phyloP scores from a whole-genome alignment of 768 basidiomycete species.

The Macrocybe gigantea region DNA sequence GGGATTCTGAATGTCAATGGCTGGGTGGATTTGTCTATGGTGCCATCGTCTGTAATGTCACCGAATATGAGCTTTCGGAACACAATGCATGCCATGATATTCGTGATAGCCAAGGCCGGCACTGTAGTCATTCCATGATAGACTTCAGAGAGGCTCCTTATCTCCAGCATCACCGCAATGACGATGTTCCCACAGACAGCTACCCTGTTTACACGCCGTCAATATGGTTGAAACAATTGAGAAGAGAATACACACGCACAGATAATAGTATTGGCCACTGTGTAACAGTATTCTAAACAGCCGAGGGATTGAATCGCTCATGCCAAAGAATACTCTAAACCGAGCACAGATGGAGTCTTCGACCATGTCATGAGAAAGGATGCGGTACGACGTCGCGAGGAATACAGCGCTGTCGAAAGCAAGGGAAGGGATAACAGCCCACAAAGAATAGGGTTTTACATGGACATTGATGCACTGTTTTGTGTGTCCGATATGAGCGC shows the following conservation, averaged over 20 bases:
- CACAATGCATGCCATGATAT: slow-evolving; percentile 9
- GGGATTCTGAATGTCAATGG: too few species aligned
- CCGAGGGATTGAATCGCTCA: slow-evolving; percentile 18
- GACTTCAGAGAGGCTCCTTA: background rate
- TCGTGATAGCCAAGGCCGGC: slow-evolving; percentile 1
- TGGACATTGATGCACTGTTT: slow-evolving; percentile 16
- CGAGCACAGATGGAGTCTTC: slow-evolving; percentile 3
- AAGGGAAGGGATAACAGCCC: slow-evolving; percentile 13
- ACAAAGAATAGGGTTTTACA: slow-evolving; percentile 9
- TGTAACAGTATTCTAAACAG: slow-evolving; percentile 18
- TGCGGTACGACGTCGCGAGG: slow-evolving; percentile 21
- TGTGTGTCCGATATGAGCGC: slow-evolving; percentile 14
- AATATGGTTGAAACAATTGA: background rate
- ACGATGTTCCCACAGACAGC: slow-evolving; percentile 8
- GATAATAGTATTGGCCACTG: slow-evolving; percentile 26
- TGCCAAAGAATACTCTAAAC: slow-evolving; percentile 3
- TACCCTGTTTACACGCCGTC: slow-evolving; percentile 3
- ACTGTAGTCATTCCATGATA: background rate
- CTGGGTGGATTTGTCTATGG: too few species aligned
- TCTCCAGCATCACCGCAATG: background rate
- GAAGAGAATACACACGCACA: slow-evolving; percentile 15
- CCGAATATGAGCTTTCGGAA: slow-evolving; percentile 8
- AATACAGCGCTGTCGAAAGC: slow-evolving; percentile 25
- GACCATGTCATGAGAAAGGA: slow-evolving; percentile 8
- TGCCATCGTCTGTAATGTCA: background rate